A percentile compares a stretch with the other conserved stretches of the same genome.
phyloP scores from a whole-genome alignment of 805 yeast genomes.

The Candida maesae region DNA sequence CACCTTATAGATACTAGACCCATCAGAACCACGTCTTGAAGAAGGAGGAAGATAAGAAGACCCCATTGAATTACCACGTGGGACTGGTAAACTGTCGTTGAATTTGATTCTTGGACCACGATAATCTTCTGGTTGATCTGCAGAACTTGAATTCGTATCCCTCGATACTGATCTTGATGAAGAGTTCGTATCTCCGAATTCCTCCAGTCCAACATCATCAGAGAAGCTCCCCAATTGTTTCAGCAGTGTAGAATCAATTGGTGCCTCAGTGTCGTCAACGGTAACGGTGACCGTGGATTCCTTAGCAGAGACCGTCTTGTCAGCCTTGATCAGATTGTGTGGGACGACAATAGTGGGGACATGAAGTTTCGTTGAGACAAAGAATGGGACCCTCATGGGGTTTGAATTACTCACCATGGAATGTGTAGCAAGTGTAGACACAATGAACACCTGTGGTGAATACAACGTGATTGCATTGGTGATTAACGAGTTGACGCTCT shows the following conservation, averaged over 20 bases:
- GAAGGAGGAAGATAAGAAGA: slow-evolving; percentile 1
- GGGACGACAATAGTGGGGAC: slow-evolving; percentile 24
- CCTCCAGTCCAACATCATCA: neutral
- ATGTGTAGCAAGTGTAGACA: slow-evolving; percentile 17
- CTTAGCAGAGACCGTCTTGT: no score
- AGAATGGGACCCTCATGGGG: slow-evolving; percentile 19
- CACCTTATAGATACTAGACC: slow-evolving; percentile 21
- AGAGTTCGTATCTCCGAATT: neutral
- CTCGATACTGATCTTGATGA: slow-evolving; percentile 5
- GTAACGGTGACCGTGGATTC: no score
- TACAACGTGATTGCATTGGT: slow-evolving; percentile 18
- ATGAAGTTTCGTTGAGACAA: slow-evolving; percentile 16
- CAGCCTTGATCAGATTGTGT: slow-evolving; percentile 10
- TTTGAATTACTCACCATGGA: slow-evolving; percentile 4
- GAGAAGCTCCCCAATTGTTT: neutral
- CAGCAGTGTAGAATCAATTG: neutral
- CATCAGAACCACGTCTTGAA: slow-evolving; percentile 19
- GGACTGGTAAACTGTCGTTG: slow-evolving; percentile 16
- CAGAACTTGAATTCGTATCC: slow-evolving; percentile 3
- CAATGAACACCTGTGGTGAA: slow-evolving; percentile 21
- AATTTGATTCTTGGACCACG: slow-evolving; percentile 22
- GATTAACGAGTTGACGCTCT: slow-evolving; percentile 11
- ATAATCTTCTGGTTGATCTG: slow-evolving; percentile 8
- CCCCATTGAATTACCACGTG: slow-evolving; percentile 7
- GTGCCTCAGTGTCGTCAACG: neutral